These are phyloP conservation scores for Aspergillus bridgeri DNA, from an alignment of 495 filamentous ascomycete genomes.

Conservation along the genomic window DNA sequence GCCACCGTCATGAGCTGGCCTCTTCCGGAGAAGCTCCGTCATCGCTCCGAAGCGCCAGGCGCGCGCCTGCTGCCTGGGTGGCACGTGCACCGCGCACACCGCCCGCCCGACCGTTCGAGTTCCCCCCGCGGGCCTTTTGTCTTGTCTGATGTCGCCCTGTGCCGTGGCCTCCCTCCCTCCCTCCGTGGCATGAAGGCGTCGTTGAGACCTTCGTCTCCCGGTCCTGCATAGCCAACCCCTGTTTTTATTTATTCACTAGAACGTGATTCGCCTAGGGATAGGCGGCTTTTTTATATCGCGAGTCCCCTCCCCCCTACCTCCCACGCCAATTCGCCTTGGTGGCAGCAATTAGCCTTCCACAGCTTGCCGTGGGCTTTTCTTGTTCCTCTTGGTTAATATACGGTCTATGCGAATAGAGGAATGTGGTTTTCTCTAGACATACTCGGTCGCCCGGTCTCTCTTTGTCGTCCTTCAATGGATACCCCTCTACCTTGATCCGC, in stretches of 20 bases:
- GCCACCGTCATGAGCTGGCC: constrained; percentile 4
- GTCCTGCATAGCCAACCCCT: constrained; percentile 10
- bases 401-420: constrained; percentile 29
- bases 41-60: constrained; percentile 16
- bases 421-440: constrained; percentile 41
- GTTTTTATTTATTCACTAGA: constrained; percentile 10
- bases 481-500: constrained; percentile 37
- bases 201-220: constrained; percentile 8
- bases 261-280: background rate
- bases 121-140: constrained; percentile 20
- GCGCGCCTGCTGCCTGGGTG: constrained; percentile 17
- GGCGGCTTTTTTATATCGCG: background rate
- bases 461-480: constrained; percentile 41
- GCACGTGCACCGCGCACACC: constrained; percentile 10
- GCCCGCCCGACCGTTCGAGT: constrained; percentile 2
- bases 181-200: constrained; percentile 16
- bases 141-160: constrained; percentile 10
- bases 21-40: constrained; percentile 18
- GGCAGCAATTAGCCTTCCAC: background rate
- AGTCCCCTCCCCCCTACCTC: background rate
- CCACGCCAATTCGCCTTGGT: background rate
- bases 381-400: constrained; percentile 19
- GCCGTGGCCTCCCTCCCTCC: constrained; percentile 5
- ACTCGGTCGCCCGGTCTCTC: constrained; percentile 28
- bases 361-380: constrained; percentile 9